Conservation (phyloP, 108 stramenopile genomes). For the Cyclotella sp. region DNA sequence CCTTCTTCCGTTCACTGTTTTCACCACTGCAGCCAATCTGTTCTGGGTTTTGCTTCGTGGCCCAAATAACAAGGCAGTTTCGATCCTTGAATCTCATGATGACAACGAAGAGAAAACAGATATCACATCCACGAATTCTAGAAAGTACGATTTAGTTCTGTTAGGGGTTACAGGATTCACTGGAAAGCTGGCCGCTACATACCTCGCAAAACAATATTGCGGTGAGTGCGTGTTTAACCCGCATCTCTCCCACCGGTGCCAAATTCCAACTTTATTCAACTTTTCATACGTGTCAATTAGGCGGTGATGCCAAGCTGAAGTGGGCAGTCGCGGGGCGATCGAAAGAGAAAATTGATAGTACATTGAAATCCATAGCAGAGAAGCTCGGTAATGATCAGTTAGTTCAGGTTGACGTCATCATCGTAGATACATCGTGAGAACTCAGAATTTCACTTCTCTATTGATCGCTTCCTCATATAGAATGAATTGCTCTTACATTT, state of each 20-base stretch:
- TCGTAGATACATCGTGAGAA: slow-evolving; percentile 61
- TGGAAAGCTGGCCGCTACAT: slow-evolving; percentile 73
- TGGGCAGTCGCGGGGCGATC: slow-evolving; percentile 89
- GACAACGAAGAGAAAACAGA: not conserved
- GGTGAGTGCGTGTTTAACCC: not conserved
- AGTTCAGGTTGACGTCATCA: slow-evolving; percentile 50
- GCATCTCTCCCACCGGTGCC: not conserved
- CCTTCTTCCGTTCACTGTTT: slow-evolving; percentile 30
- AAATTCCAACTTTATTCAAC: not conserved
- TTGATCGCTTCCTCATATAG: not conserved
- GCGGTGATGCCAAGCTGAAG: slow-evolving; percentile 36
- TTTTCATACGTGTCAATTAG: slow-evolving; percentile 32
- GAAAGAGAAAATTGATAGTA: slow-evolving; percentile 53
- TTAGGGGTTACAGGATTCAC: slow-evolving; percentile 92
- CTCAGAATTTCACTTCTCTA: not conserved
- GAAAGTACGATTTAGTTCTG: slow-evolving; percentile 81
- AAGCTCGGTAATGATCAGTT: slow-evolving; percentile 53
- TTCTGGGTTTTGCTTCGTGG: slow-evolving; percentile 7
- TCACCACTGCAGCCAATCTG: slow-evolving; percentile 18
- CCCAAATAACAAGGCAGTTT: not conserved
- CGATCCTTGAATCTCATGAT: not conserved
- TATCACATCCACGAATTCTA: slow-evolving; percentile 48
- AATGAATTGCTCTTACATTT: not conserved
- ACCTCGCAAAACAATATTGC: slow-evolving; percentile 71
- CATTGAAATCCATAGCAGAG: slow-evolving; percentile 26